Conservation (phyloP, 768 basidiomycete species). For the Mycena kentingensis region DNA sequence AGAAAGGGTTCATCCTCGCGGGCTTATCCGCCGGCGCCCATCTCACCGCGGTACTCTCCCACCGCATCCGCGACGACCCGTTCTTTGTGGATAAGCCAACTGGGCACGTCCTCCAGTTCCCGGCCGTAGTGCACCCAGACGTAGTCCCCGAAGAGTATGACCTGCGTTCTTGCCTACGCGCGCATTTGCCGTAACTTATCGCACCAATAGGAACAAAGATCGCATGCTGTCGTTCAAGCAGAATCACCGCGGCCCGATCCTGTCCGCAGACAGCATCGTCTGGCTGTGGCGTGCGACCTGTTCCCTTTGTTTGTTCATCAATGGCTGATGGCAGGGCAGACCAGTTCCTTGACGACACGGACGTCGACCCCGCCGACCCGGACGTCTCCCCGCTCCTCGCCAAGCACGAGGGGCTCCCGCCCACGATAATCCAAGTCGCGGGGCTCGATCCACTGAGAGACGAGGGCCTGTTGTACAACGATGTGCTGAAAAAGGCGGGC, state of each 20-base stretch:
- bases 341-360: neutral
- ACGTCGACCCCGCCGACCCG: constrained; percentile 7
- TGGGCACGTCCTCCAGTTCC: constrained; percentile 15
- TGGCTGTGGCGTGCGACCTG: constrained; percentile 1
- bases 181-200: neutral
- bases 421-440: constrained; percentile 13
- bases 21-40: constrained; percentile 19
- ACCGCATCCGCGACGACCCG: constrained; percentile 16
- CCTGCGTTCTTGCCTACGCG: neutral
- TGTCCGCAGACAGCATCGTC: neutral
- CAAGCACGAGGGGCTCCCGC: constrained; percentile 14
- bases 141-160: constrained; percentile 12
- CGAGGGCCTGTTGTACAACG: constrained; percentile 13
- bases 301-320: neutral
- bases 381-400: constrained; percentile 17
- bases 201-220: constrained; percentile 6
- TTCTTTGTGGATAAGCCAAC: constrained; percentile 16
- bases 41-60: constrained; percentile 11
- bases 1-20: constrained; percentile 18
- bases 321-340: neutral
- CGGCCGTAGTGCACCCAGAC: constrained; percentile 7
- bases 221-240: constrained; percentile 12
- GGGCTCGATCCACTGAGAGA: constrained; percentile 18
- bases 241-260: constrained; percentile 6
- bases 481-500: constrained; percentile 3